phyloP scores from a whole-genome alignment of 768 basidiomycete species.

The Tricholoma saponaceum region DNA sequence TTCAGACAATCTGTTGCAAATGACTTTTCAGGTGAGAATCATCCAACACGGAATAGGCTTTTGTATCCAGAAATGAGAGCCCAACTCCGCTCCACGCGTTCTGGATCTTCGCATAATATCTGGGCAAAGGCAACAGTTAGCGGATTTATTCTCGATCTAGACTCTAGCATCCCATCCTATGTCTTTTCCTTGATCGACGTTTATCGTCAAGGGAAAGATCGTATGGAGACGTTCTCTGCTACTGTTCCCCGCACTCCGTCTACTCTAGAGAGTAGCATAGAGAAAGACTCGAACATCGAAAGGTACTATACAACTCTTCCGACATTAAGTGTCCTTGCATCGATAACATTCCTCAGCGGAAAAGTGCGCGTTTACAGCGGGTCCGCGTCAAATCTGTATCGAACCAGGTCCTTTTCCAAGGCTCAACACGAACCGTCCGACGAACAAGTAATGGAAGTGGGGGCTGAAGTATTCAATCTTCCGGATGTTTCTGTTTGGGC shows the following conservation, averaged over 20 bases:
- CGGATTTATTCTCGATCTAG: constrained; percentile 83
- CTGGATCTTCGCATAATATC: constrained; percentile 45
- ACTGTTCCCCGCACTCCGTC: constrained; percentile 44
- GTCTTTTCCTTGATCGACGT: constrained; percentile 83
- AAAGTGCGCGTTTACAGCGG: constrained; percentile 70
- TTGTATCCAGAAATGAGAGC: constrained; percentile 81
- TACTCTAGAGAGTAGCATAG: constrained; percentile 1
- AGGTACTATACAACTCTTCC: constrained; percentile 36
- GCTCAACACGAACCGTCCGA: constrained; percentile 41
- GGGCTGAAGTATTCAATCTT: constrained; percentile 64
- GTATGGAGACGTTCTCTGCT: constrained; percentile 64
- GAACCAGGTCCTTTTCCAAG: constrained; percentile 32
- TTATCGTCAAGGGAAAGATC: constrained; percentile 76
- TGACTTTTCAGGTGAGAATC: constrained; percentile 70
- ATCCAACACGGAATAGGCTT: constrained; percentile 67
- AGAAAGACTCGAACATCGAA: constrained; percentile 17
- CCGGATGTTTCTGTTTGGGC: constrained; percentile 80
- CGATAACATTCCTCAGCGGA: constrained; percentile 81
- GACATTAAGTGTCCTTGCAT: constrained; percentile 58
- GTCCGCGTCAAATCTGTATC: constrained; percentile 35
- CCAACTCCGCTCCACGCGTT: constrained; percentile 55
- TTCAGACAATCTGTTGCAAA: constrained; percentile 71
- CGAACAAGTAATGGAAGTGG: constrained; percentile 47
- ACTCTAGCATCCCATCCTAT: constrained; percentile 74
- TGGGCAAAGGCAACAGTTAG: constrained; percentile 69